These are phyloP conservation scores for Colletotrichum theobromicola DNA, from an alignment of 2,329 filamentous ascomycete genomes.

Conservation along the genomic window DNA sequence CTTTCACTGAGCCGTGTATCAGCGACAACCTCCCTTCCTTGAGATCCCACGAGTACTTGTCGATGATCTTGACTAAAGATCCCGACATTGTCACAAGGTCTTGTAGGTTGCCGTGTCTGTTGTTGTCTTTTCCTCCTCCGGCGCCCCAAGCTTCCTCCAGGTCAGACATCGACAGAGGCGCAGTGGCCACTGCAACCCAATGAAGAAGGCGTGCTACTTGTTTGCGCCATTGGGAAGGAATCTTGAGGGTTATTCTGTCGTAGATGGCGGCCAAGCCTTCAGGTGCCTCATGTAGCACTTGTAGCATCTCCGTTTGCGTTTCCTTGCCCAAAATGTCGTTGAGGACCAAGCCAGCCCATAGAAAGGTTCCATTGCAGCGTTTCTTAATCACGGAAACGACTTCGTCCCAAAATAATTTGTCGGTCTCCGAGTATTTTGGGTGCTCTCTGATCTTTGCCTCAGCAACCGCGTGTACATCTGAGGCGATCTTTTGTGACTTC, in stretches of 20 bases:
- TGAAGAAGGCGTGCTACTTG: neutral
- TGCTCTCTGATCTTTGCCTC: neutral
- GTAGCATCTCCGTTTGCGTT: neutral
- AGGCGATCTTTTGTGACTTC: neutral
- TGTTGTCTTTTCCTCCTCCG: neutral
- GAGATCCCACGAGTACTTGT: no score
- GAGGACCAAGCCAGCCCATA: neutral
- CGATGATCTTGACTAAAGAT: neutral
- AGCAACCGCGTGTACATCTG: neutral
- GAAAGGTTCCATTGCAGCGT: neutral
- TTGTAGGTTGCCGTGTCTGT: neutral
- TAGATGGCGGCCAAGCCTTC: neutral
- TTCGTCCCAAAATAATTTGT: neutral
- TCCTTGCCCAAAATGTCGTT: neutral
- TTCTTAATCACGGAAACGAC: neutral
- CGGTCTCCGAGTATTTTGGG: neutral
- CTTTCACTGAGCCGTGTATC: no score
- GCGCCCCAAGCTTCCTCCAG: neutral
- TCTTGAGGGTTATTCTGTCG: fast-evolving
- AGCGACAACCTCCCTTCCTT: no score
- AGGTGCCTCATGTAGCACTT: neutral
- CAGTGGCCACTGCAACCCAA: neutral
- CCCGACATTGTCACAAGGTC: neutral
- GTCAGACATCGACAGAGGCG: neutral
- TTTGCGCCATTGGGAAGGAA: neutral